phyloP scores from a whole-genome alignment of 1,284 basidiomycete genomes.

The Mycosarcoma maydis region DNA sequence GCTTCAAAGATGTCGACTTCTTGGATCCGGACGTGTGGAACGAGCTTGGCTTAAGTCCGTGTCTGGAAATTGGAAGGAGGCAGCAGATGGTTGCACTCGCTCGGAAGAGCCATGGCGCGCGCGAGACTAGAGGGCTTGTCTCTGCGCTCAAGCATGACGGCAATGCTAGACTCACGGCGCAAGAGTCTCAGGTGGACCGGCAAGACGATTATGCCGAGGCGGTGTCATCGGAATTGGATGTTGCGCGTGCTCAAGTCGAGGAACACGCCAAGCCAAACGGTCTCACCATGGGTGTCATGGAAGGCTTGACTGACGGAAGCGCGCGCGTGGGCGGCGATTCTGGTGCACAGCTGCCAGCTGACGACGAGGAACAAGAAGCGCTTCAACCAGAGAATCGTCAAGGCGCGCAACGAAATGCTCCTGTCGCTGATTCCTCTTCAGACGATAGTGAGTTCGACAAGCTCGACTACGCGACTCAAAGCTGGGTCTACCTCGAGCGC shows the following conservation, averaged over 20 bases:
- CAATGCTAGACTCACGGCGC: neutral
- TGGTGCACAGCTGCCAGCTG: neutral
- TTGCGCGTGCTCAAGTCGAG: conserved; percentile 12
- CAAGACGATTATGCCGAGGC: neutral
- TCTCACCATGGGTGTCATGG: conserved; percentile 32
- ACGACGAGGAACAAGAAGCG: conserved; percentile 13
- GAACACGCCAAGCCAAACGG: conserved; percentile 15
- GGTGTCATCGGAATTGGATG: conserved; percentile 4
- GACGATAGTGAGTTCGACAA: conserved; percentile 8
- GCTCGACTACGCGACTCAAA: conserved; percentile 25
- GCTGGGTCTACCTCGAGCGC: conserved; percentile 35
- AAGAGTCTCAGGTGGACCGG: neutral
- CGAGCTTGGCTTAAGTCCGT: conserved; percentile 47
- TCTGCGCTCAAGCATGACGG: neutral
- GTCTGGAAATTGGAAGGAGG: conserved; percentile 28
- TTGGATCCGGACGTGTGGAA: conserved; percentile 47
- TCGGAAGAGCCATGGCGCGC: neutral
- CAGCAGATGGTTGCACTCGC: conserved; percentile 11
- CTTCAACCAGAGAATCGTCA: conserved; percentile 33
- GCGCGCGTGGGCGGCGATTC: neutral
- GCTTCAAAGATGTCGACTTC: conserved; percentile 51
- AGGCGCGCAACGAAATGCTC: conserved; percentile 16
- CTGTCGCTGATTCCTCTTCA: neutral
- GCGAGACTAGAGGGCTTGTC: neutral
- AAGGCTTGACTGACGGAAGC: conserved; percentile 21